phyloP scores from a whole-genome alignment of 75 land plant genomes.

The Picea sitchensis region DNA sequence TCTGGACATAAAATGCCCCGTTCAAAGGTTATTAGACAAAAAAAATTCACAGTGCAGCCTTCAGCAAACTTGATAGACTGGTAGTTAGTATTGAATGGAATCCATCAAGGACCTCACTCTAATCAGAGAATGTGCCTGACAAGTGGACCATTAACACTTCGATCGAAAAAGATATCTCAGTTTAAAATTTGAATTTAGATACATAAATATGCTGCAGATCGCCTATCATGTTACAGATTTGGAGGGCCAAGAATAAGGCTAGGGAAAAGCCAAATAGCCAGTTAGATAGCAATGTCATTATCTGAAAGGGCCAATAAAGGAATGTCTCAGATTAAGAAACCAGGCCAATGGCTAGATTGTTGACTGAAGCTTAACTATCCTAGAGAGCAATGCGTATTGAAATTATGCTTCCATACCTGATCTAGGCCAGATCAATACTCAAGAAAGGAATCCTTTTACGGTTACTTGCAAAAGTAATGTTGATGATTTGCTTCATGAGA shows the following conservation, averaged over 20 bases:
- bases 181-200: neutral
- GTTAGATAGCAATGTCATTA: neutral
- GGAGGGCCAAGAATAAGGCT: neutral
- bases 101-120: neutral
- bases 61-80: neutral
- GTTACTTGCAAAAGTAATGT: too few species aligned
- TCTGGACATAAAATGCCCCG: neutral
- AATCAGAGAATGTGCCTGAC: neutral
- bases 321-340: neutral
- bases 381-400: neutral
- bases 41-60: neutral
- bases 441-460: too few species aligned
- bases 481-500: too few species aligned
- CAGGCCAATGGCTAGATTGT: neutral
- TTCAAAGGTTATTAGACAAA: neutral
- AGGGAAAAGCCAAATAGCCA: neutral
- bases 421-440: too few species aligned
- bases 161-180: neutral
- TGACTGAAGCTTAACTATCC: neutral
- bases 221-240: neutral
- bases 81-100: neutral
- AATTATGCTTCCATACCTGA: neutral
- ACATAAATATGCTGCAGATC: neutral
- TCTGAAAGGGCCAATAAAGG: neutral
- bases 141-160: neutral